Evolutionary conservation across 2,329 filamentous ascomycete species (phyloP).

Genomic region (Exophiala spinifera): DNA sequence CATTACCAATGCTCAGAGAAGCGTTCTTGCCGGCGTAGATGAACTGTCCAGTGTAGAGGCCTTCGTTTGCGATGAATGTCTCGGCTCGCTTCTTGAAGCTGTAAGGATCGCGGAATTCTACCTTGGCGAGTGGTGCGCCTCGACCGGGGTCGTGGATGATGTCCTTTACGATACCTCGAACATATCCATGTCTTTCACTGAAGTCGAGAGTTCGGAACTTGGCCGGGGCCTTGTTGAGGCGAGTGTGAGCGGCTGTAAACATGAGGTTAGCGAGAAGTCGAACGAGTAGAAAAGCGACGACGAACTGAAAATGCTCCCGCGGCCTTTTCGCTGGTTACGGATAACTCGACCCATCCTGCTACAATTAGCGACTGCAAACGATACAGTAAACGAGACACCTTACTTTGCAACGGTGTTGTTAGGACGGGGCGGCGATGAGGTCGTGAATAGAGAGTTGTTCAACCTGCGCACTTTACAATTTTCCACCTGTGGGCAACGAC

Average conservation of each 20-base stretch:
- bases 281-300: background rate
- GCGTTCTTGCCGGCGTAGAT: conserved; percentile 99
- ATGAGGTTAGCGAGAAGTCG: background rate
- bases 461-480: background rate
- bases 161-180: conserved; percentile 96
- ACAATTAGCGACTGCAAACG: background rate
- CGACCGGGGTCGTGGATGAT: conserved; percentile 99
- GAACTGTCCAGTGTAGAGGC: conserved; percentile 99
- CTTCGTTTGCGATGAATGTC: conserved; percentile 99
- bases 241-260: conserved; percentile 68
- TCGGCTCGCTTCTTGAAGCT: conserved; percentile 95
- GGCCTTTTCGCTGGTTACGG: conserved; percentile 74
- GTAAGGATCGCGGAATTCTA: conserved; percentile 97
- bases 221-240: conserved; percentile 92
- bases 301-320: conserved; percentile 72
- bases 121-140: conserved; percentile 95
- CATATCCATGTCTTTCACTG: conserved; percentile 94
- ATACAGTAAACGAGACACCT: background rate
- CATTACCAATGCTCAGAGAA: conserved; percentile 91
- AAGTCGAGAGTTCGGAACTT: conserved; percentile 96
- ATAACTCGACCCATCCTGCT: conserved; percentile 66
- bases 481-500: background rate
- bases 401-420: background rate
- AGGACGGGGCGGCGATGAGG: background rate
- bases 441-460: background rate